These are phyloP conservation scores for Cajanus cajan DNA, from an alignment of 306 rosid genomes.

Conservation along the genomic window DNA sequence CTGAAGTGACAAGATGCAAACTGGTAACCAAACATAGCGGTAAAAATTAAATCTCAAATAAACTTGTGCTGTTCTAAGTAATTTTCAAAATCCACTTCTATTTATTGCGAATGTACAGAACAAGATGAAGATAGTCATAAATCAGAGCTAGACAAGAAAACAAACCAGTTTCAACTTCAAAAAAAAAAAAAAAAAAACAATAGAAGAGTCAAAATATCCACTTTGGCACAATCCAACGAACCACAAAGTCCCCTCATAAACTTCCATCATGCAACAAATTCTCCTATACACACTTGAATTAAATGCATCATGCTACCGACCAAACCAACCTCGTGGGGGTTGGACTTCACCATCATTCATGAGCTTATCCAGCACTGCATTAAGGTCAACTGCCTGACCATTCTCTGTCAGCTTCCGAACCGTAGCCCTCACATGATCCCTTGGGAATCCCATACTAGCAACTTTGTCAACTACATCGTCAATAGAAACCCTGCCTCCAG, in stretches of 20 bases:
- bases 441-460: conserved; percentile 81
- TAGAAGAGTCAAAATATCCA: conserved; percentile 20
- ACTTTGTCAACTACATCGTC: conserved; percentile 84
- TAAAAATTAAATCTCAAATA: too few species aligned
- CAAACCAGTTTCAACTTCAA: conserved; percentile 33
- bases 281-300: conserved; percentile 46
- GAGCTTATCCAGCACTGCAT: conserved; percentile 83
- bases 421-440: conserved; percentile 80
- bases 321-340: conserved; percentile 78
- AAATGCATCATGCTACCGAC: conserved; percentile 47
- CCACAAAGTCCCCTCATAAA: conserved; percentile 19
- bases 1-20: too few species aligned
- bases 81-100: conserved; percentile 30
- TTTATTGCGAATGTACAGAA: conserved; percentile 54
- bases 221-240: conserved; percentile 27
- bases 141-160: conserved; percentile 28
- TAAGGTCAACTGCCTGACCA: conserved; percentile 84
- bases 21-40: too few species aligned
- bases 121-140: conserved; percentile 30
- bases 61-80: neutral
- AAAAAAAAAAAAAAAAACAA: neutral
- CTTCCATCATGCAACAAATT: conserved; percentile 33
- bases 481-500: conserved; percentile 63
- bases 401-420: conserved; percentile 85
- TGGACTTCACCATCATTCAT: conserved; percentile 74